phyloP scores from a whole-genome alignment of 2,329 filamentous ascomycete genomes.

The Calonectria pauciramosa region DNA sequence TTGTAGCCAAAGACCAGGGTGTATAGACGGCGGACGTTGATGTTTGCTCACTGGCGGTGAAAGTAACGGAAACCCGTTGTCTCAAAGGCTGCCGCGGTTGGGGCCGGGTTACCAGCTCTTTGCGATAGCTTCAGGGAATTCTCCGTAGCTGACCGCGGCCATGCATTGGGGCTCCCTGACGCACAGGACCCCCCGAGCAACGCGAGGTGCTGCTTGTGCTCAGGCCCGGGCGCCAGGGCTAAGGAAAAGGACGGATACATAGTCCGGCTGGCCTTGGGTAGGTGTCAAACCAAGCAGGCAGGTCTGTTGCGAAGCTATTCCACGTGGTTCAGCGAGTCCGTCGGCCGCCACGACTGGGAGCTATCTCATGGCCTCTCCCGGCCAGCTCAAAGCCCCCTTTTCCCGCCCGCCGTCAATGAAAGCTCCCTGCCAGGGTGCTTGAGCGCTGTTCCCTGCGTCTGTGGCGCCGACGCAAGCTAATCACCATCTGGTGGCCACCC shows the following conservation, averaged over 20 bases:
- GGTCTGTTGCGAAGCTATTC: slow-evolving; percentile 13
- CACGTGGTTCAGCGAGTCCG: slow-evolving; percentile 25
- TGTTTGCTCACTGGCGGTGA: slow-evolving; percentile 19
- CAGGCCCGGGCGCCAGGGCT: neutral
- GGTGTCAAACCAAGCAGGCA: slow-evolving; percentile 2
- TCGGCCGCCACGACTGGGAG: slow-evolving; percentile 11
- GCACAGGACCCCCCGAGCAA: neutral
- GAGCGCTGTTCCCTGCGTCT: slow-evolving; percentile 3
- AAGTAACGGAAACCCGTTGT: slow-evolving; percentile 4
- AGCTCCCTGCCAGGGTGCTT: neutral
- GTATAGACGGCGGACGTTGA: neutral
- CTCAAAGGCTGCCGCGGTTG: slow-evolving; percentile 12
- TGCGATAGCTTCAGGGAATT: neutral
- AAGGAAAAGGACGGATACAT: neutral
- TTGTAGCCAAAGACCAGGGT: slow-evolving; percentile 6
- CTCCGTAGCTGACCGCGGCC: neutral
- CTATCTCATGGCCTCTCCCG: neutral
- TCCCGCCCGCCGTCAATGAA: neutral
- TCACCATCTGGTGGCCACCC: slow-evolving; percentile 8
- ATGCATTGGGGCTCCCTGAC: neutral
- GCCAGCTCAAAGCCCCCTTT: neutral
- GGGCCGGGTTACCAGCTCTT: neutral
- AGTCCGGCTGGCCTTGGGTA: neutral
- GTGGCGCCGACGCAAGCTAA: slow-evolving; percentile 10
- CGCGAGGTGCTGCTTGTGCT: neutral